Evolutionary conservation across 306 rosid genomes (phyloP).

Genomic region (Vicia villosa): DNA sequence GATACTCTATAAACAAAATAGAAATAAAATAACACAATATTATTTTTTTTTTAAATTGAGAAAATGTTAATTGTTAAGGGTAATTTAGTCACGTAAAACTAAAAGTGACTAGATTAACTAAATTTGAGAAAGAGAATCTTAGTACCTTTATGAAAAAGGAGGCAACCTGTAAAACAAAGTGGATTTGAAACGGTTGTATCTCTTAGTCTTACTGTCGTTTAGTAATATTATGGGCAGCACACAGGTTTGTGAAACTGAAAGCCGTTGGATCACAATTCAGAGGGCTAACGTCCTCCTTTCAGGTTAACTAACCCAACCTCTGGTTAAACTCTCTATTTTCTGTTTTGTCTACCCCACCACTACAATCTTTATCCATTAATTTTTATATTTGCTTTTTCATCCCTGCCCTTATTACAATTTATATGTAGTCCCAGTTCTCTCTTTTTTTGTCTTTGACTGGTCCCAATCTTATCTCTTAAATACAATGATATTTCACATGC

Average conservation of each 20-base stretch:
- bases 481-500: background rate
- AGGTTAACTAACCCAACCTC: slow-evolving; percentile 42
- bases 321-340: slow-evolving; percentile 35
- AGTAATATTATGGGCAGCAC: slow-evolving; percentile 41
- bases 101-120: no score
- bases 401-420: background rate
- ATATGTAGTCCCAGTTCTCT: background rate
- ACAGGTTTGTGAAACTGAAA: slow-evolving; percentile 48
- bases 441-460: background rate
- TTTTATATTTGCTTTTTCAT: slow-evolving; percentile 9
- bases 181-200: slow-evolving; percentile 34
- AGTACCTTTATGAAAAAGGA: background rate
- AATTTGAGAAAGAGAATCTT: background rate
- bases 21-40: no score
- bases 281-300: slow-evolving; percentile 20
- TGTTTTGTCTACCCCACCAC: background rate
- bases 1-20: no score
- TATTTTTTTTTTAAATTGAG: no score
- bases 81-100: no score
- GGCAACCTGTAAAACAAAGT: background rate
- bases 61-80: no score
- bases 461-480: slow-evolving; percentile 12
- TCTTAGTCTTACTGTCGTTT: slow-evolving; percentile 24
- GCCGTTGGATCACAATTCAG: slow-evolving; percentile 49
- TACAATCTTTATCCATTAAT: background rate